Evolutionary conservation across 2,329 filamentous ascomycete species (phyloP), one percentile per base, ranked within the genome.

Genomic region (Leptosphaerulina australis): DNA sequence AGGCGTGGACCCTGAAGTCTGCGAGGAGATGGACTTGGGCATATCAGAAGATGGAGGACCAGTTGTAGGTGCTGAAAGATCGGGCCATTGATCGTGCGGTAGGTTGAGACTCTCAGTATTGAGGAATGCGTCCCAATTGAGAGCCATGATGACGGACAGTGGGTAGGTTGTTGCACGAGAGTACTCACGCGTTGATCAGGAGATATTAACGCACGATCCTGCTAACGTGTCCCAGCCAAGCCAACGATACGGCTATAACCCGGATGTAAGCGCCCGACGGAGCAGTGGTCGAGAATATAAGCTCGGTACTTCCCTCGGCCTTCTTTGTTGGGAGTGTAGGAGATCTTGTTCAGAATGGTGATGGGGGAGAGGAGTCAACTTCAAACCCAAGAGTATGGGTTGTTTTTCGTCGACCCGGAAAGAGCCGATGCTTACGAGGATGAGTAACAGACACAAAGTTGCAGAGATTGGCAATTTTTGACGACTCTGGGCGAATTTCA

Each of bases 121-220:
- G 59, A 73, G 67, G 60, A 71, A 72, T 57, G 63, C 61, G 59
- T 69, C 65, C 71, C 71, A 74, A 66, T 74, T 69, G 67, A 71
- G 63, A 56, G 68, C 63, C 71, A 73, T 74, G 53, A 45, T 67
- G 67, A 61, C 43, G 36, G 64, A 63, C 54, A 49, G 60, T 55
- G 56, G 55, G 60, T 56, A 60, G 61, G 60, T 52, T 52, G 64
- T 64, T 52, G 55, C 53, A 63, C 59, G 50, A 59, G 58, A 60
- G 55, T 54, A 59, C 58, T 71, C 69, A 71, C 64, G 67, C 62
- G 64, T 59, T 68, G 62, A 65, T 72, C 69, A 72, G 69, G 68
- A 70, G 69, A 72, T 63, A 59, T 55, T 60, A 52, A 58, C 36
- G 59, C 53, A 58, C 29, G 45, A 48, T 52, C 31, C 30, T 44